Conservation (phyloP, 1,139 yeast species). For the Pichia inconspicua region DNA sequence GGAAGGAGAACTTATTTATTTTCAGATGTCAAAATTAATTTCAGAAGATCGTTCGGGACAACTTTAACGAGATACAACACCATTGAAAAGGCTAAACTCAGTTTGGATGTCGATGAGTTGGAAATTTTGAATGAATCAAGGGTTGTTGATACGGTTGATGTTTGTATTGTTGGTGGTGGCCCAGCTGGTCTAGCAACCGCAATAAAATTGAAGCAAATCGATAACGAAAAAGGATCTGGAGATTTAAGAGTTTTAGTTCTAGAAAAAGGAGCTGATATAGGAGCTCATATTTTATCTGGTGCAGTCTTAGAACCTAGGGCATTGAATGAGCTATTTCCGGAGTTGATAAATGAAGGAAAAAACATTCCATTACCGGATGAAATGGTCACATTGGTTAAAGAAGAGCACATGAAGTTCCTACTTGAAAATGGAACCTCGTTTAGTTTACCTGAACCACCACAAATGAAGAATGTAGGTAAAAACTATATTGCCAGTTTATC, state of each 20-base stretch:
- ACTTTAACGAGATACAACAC: slow-evolving; percentile 13
- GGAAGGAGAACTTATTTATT: too few relatives aligned
- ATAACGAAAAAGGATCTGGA: slow-evolving; percentile 57
- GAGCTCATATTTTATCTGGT: slow-evolving; percentile 85
- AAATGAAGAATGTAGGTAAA: slow-evolving; percentile 68
- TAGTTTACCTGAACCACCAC: slow-evolving; percentile 90
- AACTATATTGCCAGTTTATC: slow-evolving; percentile 82
- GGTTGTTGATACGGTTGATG: slow-evolving; percentile 80
- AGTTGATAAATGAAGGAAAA: slow-evolving; percentile 27
- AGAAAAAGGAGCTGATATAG: slow-evolving; percentile 91
- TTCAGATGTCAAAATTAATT: not conserved
- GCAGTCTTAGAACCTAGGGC: slow-evolving; percentile 91
- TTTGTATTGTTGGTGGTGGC: slow-evolving; percentile 95
- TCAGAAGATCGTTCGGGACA: slow-evolving; percentile 3
- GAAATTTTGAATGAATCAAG: slow-evolving; percentile 51
- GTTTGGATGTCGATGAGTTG: slow-evolving; percentile 38
- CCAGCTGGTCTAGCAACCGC: slow-evolving; percentile 97
- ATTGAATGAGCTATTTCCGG: slow-evolving; percentile 74
- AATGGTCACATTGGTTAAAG: slow-evolving; percentile 62
- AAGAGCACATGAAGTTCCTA: slow-evolving; percentile 62
- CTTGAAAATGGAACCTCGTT: slow-evolving; percentile 43
- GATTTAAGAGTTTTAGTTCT: slow-evolving; percentile 77
- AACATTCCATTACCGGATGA: slow-evolving; percentile 74
- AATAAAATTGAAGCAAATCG: slow-evolving; percentile 77
- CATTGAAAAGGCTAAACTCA: slow-evolving; percentile 29